Evolutionary conservation across 768 basidiomycete genomes (phyloP).

Genomic region (Kwoniella pini): DNA sequence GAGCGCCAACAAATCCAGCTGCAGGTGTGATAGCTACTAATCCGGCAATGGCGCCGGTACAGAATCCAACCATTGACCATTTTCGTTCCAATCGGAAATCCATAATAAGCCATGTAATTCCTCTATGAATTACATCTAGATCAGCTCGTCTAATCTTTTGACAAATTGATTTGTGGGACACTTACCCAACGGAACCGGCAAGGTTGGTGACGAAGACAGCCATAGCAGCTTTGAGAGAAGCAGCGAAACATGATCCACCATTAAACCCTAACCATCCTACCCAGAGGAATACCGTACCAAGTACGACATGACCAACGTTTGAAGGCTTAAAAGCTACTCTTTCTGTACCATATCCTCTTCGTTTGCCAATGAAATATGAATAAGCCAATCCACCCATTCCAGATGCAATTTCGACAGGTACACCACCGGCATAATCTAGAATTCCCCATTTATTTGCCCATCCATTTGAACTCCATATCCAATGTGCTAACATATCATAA

Average conservation of each 20-base stretch:
- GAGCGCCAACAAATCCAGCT: constrained; percentile 56
- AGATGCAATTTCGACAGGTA: constrained; percentile 94
- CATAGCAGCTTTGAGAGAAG: constrained; percentile 81
- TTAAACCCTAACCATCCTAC: constrained; percentile 69
- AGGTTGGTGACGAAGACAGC: constrained; percentile 94
- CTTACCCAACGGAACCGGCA: constrained; percentile 73
- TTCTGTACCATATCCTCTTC: constrained; percentile 87
- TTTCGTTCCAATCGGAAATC: constrained; percentile 92
- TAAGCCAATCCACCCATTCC: constrained; percentile 88
- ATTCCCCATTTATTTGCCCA: constrained; percentile 76
- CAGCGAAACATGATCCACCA: constrained; percentile 84
- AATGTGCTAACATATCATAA: constrained; percentile 92
- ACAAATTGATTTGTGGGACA: background rate
- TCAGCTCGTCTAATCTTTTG: too few relatives aligned
- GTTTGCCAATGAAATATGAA: constrained; percentile 78
- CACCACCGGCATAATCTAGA: constrained; percentile 77
- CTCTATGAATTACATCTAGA: constrained; percentile 20
- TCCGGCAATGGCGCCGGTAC: constrained; percentile 85
- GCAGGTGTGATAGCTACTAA: constrained; percentile 56
- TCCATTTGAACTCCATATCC: constrained; percentile 87
- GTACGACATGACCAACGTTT: constrained; percentile 82
- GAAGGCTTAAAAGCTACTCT: constrained; percentile 90
- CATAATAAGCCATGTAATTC: constrained; percentile 53
- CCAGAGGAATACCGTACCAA: constrained; percentile 94
- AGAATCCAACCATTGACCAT: constrained; percentile 92